phyloP scores from a whole-genome alignment of 768 basidiomycete genomes.

The Psilocybe sp. region DNA sequence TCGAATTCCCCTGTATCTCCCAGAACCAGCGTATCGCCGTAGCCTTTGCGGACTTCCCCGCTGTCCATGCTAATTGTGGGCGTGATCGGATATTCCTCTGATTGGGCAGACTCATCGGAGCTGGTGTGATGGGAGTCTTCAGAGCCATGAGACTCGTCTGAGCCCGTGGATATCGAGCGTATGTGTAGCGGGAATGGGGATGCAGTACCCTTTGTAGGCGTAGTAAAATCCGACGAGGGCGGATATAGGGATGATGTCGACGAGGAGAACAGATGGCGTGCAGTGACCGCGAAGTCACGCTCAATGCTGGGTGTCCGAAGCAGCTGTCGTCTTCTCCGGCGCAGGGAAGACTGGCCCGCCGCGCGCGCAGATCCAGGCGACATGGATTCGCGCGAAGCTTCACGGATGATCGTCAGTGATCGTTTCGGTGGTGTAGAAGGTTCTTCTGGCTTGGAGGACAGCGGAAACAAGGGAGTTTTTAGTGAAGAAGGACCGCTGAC shows the following conservation, averaged over 20 bases:
- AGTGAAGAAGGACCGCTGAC: slow-evolving; percentile 13
- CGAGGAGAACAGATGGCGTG: slow-evolving; percentile 14
- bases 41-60: slow-evolving; percentile 10
- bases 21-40: neutral
- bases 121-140: slow-evolving; percentile 14
- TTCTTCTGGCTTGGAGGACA: neutral
- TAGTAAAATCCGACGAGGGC: slow-evolving; percentile 5
- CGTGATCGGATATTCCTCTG: slow-evolving; percentile 15
- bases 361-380: slow-evolving; percentile 9
- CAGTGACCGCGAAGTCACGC: slow-evolving; percentile 26
- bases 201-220: neutral
- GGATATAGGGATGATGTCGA: slow-evolving; percentile 10
- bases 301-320: slow-evolving; percentile 37
- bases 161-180: neutral
- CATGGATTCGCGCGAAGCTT: slow-evolving; percentile 23
- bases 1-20: slow-evolving; percentile 4
- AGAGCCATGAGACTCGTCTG: neutral
- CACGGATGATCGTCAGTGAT: slow-evolving; percentile 20
- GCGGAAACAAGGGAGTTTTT: slow-evolving; percentile 15
- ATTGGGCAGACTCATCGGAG: slow-evolving; percentile 13
- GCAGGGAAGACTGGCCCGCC: slow-evolving; percentile 21
- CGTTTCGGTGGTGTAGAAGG: slow-evolving; percentile 4
- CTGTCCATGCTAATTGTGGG: slow-evolving; percentile 21
- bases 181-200: neutral
- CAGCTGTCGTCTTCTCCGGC: slow-evolving; percentile 25